A percentile compares a stretch with the other conserved stretches of the same genome.
phyloP scores from a whole-genome alignment of 441 rosid species.

The Manihot esculenta region DNA sequence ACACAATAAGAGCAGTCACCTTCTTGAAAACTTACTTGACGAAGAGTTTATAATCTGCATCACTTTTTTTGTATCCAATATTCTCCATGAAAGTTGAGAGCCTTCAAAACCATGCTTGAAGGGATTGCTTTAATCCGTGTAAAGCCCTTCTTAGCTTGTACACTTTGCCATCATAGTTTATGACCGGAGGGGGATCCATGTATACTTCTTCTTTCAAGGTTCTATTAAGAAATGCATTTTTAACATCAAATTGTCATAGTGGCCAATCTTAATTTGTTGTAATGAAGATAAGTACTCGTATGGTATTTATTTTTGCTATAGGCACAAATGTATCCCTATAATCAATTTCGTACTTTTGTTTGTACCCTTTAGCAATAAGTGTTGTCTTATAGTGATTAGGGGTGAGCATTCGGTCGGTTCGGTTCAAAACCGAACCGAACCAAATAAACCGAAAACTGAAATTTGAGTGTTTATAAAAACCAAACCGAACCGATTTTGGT shows the following conservation, averaged over 20 bases:
- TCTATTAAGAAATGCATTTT: background rate
- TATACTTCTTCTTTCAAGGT: too few species aligned
- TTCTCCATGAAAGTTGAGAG: background rate
- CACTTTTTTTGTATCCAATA: background rate
- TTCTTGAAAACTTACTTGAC: background rate
- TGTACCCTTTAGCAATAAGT: background rate
- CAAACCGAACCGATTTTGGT: too few species aligned
- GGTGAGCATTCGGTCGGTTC: too few species aligned
- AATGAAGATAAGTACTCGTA: too few species aligned
- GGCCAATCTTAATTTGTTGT: too few species aligned
- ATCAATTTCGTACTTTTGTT: background rate
- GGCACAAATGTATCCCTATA: background rate
- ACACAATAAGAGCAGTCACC: background rate
- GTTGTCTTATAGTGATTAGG: background rate
- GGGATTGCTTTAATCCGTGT: background rate
- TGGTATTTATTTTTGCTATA: too few species aligned
- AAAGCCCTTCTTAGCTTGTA: background rate
- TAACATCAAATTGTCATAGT: background rate
- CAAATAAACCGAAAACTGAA: too few species aligned
- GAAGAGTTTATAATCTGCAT: background rate
- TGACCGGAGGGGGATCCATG: background rate
- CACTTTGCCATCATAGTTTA: background rate
- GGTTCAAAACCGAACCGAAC: too few species aligned
- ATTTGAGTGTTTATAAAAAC: too few species aligned
- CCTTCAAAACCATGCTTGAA: background rate